Evolutionary conservation across 805 yeast species (phyloP), one percentile per base, ranked within the genome.

Genomic region (Saccharomycopsis fermentans): DNA sequence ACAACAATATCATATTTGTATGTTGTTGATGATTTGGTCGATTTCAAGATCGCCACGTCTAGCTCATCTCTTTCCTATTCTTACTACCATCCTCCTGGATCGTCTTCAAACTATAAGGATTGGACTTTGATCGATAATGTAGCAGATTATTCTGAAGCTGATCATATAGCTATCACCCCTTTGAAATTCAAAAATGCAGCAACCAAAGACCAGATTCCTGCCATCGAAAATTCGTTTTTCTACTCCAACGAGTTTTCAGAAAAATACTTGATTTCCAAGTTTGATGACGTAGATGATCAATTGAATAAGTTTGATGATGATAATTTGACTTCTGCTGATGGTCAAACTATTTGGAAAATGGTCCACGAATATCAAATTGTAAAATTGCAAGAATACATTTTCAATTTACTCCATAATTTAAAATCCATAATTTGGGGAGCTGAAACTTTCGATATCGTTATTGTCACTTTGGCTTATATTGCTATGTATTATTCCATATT

Each of bases 401-500:
- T 72, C 37, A 70, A 74, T 26, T 70, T 76, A 11, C 67, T 75
- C 51, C 56, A 66, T 17, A 79, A 74, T 62, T 66, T 82, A 17
- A 65, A 72, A 55, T 74, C 71, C 54, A 71, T 82, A 62, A 75
- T 85, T 56, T 74, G 76, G 55, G 84, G 86, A 61, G 94, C 97
- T 17, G 96, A 91, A 65, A 81, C 86, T 27, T 89, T 89, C 64
- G 98, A 92, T 70, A 83, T 91, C 43, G 82, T 83, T 14, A 77
- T 91, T 59, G 84, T 94, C 55, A 77, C 88, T 2, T 69, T 84
- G 55, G 97, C 96, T 2, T 92, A 92, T 70, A 65, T 81, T 29
- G 95, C 95, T 54, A 90, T 91, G 96, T 77, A 87, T 78, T 84
- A 87, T 71, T 88, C 96, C 11, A 79, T 92, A 64, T 72, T 81